Evolutionary conservation across 768 basidiomycete genomes (phyloP).

Genomic region (Hygrocybe punicea): DNA sequence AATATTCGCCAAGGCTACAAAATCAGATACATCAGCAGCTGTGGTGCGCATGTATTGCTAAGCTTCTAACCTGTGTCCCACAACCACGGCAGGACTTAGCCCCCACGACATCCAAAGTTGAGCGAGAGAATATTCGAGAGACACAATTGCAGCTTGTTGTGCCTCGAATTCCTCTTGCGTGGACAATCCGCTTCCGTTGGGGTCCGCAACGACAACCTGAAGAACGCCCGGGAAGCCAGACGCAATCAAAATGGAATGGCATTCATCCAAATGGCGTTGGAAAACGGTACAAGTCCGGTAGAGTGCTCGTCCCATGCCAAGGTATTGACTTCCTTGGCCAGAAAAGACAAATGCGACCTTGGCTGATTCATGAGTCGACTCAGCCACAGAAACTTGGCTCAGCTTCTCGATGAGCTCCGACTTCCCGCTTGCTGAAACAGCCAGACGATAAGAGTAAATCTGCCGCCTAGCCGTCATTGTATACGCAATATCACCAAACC

Average conservation of each 20-base stretch:
- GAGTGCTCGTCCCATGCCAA: conserved; percentile 57
- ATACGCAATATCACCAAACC: conserved; percentile 58
- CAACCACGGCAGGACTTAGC: conserved; percentile 53
- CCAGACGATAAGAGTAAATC: conserved; percentile 50
- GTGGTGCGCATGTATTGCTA: neutral
- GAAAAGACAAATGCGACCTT: conserved; percentile 65
- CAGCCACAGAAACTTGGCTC: conserved; percentile 29
- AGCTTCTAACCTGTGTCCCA: conserved; percentile 64
- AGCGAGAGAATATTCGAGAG: conserved; percentile 61
- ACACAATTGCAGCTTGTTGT: conserved; percentile 54
- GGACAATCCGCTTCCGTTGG: conserved; percentile 18
- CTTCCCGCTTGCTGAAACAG: conserved; percentile 42
- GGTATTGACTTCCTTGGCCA: conserved; percentile 68
- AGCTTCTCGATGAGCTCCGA: conserved; percentile 50
- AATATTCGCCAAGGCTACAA: conserved; percentile 69
- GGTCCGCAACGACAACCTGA: conserved; percentile 37
- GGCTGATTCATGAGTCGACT: conserved; percentile 23
- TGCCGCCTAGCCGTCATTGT: conserved; percentile 65
- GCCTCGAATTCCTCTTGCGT: conserved; percentile 42
- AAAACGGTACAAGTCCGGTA: conserved; percentile 52
- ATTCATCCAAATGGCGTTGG: conserved; percentile 51
- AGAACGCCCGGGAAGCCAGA: conserved; percentile 53
- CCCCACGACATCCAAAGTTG: conserved; percentile 71
- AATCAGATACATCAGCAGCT: conserved; percentile 2
- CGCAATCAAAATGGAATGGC: conserved; percentile 47